Evolutionary conservation across 331 rosid genomes (phyloP).

Genomic region (Malus hybrid): DNA sequence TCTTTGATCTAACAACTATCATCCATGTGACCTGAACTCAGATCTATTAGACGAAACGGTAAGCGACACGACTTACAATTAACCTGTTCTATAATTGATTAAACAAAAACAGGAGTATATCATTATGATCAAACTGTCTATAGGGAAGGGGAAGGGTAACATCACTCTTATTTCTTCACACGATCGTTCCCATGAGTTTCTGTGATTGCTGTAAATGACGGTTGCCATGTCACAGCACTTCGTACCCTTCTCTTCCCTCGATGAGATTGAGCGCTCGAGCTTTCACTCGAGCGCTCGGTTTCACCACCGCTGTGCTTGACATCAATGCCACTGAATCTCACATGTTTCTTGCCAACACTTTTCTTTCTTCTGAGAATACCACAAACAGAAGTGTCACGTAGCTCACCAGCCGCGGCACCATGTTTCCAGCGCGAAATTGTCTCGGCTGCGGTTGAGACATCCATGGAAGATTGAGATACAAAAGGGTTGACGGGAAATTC

Average conservation of each 20-base stretch:
- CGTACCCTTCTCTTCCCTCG: conserved; percentile 1
- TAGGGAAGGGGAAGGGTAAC: background rate
- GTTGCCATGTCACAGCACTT: conserved; percentile 11
- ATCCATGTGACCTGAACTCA: no score
- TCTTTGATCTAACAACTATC: no score
- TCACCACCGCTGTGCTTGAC: background rate
- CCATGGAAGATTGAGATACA: background rate
- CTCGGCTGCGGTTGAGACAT: background rate
- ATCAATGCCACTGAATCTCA: conserved; percentile 6
- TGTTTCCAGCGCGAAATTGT: background rate
- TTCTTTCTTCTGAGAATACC: background rate
- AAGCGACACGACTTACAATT: no score
- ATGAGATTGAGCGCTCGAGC: background rate
- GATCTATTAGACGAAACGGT: no score
- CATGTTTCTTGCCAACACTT: conserved; percentile 6
- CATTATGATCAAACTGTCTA: background rate
- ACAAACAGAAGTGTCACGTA: background rate
- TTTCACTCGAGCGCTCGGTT: background rate
- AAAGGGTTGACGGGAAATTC: background rate
- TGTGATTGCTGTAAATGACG: background rate
- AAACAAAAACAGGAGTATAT: background rate
- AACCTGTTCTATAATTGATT: background rate
- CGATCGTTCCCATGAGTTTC: background rate
- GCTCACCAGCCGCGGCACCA: background rate
- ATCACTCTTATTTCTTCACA: background rate